phyloP scores from a whole-genome alignment of 2,329 filamentous ascomycete species.

The Sporothrix dimorphospora region DNA sequence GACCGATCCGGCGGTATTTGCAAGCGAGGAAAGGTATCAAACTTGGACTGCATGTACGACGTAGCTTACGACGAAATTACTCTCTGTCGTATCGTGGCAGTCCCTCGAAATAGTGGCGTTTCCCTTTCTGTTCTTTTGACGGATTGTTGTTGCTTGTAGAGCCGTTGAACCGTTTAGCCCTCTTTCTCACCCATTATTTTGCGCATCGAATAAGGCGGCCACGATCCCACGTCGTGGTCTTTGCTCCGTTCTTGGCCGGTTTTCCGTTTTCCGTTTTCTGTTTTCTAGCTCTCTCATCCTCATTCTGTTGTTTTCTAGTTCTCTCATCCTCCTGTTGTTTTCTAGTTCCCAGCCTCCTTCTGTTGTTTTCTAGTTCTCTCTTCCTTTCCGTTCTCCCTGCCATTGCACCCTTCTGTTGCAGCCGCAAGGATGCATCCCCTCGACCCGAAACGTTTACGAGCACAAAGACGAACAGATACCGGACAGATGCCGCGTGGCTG shows the following conservation, averaged over 20 bases:
- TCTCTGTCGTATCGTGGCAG: not conserved
- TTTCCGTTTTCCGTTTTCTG: too few relatives aligned
- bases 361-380: not conserved
- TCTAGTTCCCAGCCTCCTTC: too few relatives aligned
- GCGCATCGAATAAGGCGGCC: not conserved
- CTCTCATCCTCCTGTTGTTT: too few relatives aligned
- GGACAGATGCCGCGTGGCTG: not conserved
- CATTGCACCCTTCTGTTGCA: not conserved
- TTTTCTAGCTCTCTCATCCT: too few relatives aligned
- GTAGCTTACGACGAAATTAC: too few relatives aligned
- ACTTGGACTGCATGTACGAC: too few relatives aligned
- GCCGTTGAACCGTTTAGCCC: not conserved
- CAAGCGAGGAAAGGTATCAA: too few relatives aligned
- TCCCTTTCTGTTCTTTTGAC: not conserved
- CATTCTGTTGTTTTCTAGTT: too few relatives aligned
- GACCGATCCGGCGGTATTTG: not conserved
- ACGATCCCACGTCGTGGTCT: not conserved
- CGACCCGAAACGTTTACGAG: not conserved
- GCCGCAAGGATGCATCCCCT: slow-evolving; percentile 1
- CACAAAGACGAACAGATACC: too few relatives aligned
- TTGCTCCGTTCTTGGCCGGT: too few relatives aligned
- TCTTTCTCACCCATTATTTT: not conserved
- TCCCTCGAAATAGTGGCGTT: not conserved
- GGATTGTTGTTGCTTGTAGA: not conserved
- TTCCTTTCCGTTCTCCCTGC: not conserved